Base-by-base conservation (phyloP, 345 rosid species). In the Cardiospermum halicacabum region DNA sequence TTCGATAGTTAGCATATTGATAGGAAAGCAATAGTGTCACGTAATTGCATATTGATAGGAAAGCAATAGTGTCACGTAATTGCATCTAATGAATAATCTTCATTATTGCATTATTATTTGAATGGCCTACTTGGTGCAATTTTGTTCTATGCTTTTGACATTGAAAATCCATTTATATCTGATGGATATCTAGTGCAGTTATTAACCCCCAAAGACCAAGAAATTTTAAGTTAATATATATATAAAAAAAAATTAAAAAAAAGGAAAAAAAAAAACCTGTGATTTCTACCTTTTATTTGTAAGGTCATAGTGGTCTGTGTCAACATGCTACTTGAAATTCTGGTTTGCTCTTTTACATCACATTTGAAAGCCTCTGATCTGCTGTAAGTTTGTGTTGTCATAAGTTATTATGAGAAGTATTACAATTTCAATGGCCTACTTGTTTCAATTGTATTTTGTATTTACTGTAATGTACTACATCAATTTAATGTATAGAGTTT, bases 221-320 rank as follows among this genome's bases (percentile, higher is more conserved):
- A 43, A 60, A 16, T 27, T 26, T 60, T 49, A 60, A 60, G 27
- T 62, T 62, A 30, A n/a, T n/a, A n/a, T n/a, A n/a, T n/a, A n/a
- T n/a, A n/a, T n/a, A n/a, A n/a, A n/a, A n/a, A n/a, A n/a, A n/a
- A n/a, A n/a, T n/a, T n/a, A n/a, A n/a, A n/a, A n/a, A n/a, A n/a
- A n/a, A n/a, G n/a, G n/a, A n/a, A n/a, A n/a, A n/a, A n/a, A n/a
- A n/a, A n/a, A n/a, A n/a, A n/a, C n/a, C n/a, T n/a, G n/a, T n/a
- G n/a, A n/a, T n/a, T n/a, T n/a, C n/a, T n/a, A n/a, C n/a, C n/a
- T n/a, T n/a, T n/a, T n/a, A n/a, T n/a, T n/a, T n/a, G n/a, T n/a
- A n/a, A n/a, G n/a, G n/a, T n/a, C n/a, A n/a, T n/a, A 11, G 43
- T 47, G 56, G 19, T 48, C 55, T 48, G 1, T 26, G 30, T 60